Evolutionary conservation across 768 basidiomycete species (phyloP).

Genomic region (Trametes villosa): DNA sequence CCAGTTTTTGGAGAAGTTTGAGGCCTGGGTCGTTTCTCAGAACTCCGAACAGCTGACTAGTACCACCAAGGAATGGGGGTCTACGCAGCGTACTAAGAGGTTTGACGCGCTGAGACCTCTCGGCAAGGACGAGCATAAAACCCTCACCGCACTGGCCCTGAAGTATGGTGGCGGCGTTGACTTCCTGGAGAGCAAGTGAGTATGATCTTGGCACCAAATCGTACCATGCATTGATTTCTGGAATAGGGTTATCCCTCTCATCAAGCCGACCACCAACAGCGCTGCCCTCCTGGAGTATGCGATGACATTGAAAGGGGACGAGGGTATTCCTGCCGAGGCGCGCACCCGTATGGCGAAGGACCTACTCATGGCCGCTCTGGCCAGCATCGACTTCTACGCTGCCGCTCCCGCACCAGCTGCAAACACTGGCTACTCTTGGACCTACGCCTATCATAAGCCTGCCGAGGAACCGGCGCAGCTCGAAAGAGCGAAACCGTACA

Average conservation of each 20-base stretch:
- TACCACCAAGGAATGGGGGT: not conserved
- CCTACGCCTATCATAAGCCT: not conserved
- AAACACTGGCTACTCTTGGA: not conserved
- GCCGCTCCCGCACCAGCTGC: too few species aligned
- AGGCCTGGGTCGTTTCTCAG: not conserved
- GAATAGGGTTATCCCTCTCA: slow-evolving; percentile 10
- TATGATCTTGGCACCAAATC: too few species aligned
- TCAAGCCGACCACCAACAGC: not conserved
- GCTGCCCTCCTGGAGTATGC: not conserved
- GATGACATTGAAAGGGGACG: not conserved
- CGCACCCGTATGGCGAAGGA: not conserved
- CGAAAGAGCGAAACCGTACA: not conserved
- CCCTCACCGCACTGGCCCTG: not conserved
- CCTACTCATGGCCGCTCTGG: not conserved
- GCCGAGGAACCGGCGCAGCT: not conserved
- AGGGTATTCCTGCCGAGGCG: not conserved
- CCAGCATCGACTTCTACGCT: slow-evolving; percentile 8
- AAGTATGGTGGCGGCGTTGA: not conserved
- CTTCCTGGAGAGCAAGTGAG: not conserved
- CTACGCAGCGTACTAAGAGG: not conserved
- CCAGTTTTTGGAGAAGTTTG: slow-evolving; percentile 1
- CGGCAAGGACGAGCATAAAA: not conserved
- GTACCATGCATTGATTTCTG: too few species aligned
- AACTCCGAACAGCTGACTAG: not conserved
- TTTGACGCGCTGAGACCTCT: not conserved